phyloP scores from a whole-genome alignment of 2,329 filamentous ascomycete genomes.

The Curvularia spicifera region DNA sequence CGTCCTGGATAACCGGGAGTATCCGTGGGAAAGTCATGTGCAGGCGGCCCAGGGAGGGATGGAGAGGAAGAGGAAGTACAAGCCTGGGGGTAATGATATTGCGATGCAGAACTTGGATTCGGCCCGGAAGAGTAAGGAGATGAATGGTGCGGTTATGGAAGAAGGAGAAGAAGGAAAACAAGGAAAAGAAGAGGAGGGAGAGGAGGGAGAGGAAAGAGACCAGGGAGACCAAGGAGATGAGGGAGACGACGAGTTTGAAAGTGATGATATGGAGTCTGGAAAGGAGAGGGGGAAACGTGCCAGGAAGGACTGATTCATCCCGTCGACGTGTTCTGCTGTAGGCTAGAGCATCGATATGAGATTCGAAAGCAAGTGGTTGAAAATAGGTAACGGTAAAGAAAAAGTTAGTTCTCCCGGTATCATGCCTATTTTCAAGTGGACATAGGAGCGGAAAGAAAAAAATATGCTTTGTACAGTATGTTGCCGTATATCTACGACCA shows the following conservation, averaged over 20 bases:
- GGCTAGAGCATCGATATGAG: not conserved
- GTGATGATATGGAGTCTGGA: conserved; percentile 18
- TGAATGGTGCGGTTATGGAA: not conserved
- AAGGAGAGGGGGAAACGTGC: conserved; percentile 12
- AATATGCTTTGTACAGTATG: conserved; percentile 38
- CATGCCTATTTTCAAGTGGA: not conserved
- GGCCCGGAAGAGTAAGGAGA: not conserved
- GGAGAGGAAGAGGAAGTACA: not conserved
- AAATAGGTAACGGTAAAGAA: not conserved
- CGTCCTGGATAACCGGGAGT: not conserved
- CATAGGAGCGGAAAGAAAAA: conserved; percentile 19
- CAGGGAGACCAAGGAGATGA: not conserved
- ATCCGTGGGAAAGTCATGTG: not conserved
- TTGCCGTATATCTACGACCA: conserved; percentile 7
- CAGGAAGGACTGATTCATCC: not conserved
- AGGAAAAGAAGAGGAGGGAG: not conserved
- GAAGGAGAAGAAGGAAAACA: not conserved
- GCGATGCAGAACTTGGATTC: not conserved
- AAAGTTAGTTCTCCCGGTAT: too few species aligned
- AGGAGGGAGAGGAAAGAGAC: not conserved
- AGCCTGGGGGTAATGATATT: not conserved
- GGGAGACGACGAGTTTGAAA: not conserved
- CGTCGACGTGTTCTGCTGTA: not conserved
- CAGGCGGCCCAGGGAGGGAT: not conserved
- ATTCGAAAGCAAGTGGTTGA: too few species aligned